phyloP scores from a whole-genome alignment of 768 basidiomycete species.

The Cystobasidiopsis lactophilus region DNA sequence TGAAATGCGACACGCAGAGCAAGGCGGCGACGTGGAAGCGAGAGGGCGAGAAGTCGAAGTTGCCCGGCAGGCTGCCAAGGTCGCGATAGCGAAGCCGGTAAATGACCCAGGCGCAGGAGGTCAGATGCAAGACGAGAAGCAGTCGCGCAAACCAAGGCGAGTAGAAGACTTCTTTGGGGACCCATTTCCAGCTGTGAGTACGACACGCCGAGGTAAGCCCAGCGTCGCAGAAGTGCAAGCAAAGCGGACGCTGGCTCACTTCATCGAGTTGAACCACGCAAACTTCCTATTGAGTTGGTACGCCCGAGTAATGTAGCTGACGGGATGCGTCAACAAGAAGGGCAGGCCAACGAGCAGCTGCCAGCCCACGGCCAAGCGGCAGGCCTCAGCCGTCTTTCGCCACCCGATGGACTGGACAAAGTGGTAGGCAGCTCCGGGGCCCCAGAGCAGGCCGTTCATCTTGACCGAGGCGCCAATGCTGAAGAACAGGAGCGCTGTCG shows the following conservation, averaged over 20 bases:
- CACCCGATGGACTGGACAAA: background rate
- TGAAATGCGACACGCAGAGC: background rate
- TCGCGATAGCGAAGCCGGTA: background rate
- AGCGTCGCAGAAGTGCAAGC: background rate
- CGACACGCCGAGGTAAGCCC: background rate
- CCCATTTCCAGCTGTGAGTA: background rate
- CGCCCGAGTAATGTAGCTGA: background rate
- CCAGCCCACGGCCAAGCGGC: background rate
- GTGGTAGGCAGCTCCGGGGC: background rate
- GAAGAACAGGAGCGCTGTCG: background rate
- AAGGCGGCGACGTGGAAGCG: background rate
- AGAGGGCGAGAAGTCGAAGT: background rate
- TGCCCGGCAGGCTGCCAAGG: background rate
- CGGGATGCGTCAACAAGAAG: background rate
- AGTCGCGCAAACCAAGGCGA: background rate
- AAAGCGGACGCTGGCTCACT: background rate
- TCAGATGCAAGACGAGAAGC: background rate
- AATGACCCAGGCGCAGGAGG: background rate
- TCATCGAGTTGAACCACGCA: background rate
- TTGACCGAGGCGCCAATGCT: background rate
- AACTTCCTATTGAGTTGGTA: background rate
- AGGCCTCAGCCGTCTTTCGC: background rate
- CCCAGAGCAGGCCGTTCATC: constrained; percentile 2
- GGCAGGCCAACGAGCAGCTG: background rate
- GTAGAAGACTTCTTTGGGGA: background rate